These are phyloP conservation scores for Pleoardoris graminearum DNA, from an alignment of 2,329 filamentous ascomycete genomes.

Conservation along the genomic window DNA sequence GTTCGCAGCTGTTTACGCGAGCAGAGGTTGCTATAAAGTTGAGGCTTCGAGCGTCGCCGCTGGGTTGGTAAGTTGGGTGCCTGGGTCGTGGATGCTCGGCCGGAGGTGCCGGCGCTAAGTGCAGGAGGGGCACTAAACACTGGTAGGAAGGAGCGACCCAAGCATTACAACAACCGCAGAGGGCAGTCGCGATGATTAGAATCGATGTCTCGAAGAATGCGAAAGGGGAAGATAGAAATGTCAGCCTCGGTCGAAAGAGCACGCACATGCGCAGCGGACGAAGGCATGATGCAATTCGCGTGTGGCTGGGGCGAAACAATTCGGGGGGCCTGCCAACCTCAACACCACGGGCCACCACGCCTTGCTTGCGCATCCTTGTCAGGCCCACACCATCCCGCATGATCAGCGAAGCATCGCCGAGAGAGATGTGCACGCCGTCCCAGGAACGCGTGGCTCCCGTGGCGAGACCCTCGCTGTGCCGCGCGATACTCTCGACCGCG, in stretches of 20 bases:
- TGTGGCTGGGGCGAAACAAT: slow-evolving; percentile 34
- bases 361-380: not conserved
- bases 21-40: slow-evolving; percentile 1
- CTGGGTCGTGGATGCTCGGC: slow-evolving; percentile 18
- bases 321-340: slow-evolving; percentile 23
- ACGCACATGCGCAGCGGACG: slow-evolving; percentile 13
- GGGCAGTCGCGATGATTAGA: slow-evolving; percentile 5
- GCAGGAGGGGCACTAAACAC: slow-evolving; percentile 21
- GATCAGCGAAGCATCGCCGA: slow-evolving; percentile 1
- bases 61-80: slow-evolving; percentile 22
- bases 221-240: slow-evolving; percentile 17
- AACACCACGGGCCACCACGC: slow-evolving; percentile 14
- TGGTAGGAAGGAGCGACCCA: slow-evolving; percentile 9
- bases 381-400: not conserved
- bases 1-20: not conserved
- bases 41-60: slow-evolving; percentile 14
- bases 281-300: slow-evolving; percentile 36
- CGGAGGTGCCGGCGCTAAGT: slow-evolving; percentile 28
- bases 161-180: slow-evolving; percentile 2
- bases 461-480: not conserved
- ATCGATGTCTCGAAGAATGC: slow-evolving; percentile 11
- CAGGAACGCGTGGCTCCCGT: slow-evolving; percentile 6
- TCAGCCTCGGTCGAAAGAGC: slow-evolving; percentile 11
- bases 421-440: not conserved
- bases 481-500: not conserved